Conservation (phyloP, 2,329 filamentous ascomycete genomes). For the Tolypocladium amazonense region DNA sequence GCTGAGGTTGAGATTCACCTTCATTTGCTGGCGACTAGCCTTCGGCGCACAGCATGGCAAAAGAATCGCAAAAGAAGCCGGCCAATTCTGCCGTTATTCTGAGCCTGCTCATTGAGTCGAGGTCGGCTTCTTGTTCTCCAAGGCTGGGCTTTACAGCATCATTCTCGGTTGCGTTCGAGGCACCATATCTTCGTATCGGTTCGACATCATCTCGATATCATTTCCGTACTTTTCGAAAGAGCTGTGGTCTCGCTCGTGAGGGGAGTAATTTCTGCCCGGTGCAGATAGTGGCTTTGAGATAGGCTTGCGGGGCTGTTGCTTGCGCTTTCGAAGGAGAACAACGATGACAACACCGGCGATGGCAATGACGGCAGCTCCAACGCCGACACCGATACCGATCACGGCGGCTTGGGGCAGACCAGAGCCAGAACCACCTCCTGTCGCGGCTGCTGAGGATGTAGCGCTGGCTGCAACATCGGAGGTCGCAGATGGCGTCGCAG, state of each 20-base stretch:
- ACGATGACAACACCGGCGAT: slow-evolving; percentile 27
- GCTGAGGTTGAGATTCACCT: no score
- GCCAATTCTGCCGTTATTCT: background rate
- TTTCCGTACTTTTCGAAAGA: slow-evolving; percentile 26
- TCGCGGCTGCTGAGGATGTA: slow-evolving; percentile 1
- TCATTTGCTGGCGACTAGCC: background rate
- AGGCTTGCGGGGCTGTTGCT: slow-evolving; percentile 12
- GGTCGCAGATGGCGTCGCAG: background rate
- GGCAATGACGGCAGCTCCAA: slow-evolving; percentile 29
- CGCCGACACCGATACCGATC: slow-evolving; percentile 38
- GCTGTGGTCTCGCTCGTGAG: slow-evolving; percentile 20
- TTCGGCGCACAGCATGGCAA: background rate
- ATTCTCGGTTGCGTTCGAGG: slow-evolving; percentile 38
- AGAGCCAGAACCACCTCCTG: slow-evolving; percentile 1
- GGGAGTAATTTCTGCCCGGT: slow-evolving; percentile 24
- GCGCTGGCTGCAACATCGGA: slow-evolving; percentile 3
- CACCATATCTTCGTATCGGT: slow-evolving; percentile 48
- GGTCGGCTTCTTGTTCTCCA: background rate
- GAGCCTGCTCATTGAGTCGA: background rate
- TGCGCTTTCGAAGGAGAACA: slow-evolving; percentile 22
- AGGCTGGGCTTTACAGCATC: slow-evolving; percentile 21
- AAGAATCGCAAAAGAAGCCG: background rate
- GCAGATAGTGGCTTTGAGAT: slow-evolving; percentile 39
- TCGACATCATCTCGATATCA: slow-evolving; percentile 40
- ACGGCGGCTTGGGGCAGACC: slow-evolving; percentile 33